Evolutionary conservation across 2,329 filamentous ascomycete species (phyloP), one percentile per base, ranked within the genome.

Genomic region (Penicillium glabrum): DNA sequence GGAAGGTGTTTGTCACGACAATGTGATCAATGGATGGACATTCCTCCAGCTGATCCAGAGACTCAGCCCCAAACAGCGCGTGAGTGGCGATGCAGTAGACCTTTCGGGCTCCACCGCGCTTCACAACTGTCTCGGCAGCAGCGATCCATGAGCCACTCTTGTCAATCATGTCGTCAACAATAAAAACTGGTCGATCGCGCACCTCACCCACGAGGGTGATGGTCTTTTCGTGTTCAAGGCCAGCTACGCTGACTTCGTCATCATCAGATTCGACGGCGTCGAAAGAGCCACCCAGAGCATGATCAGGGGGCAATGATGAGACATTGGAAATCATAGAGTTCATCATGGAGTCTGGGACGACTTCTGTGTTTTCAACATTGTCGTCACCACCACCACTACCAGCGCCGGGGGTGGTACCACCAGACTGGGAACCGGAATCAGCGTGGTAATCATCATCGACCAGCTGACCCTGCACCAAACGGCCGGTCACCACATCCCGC

Each of bases 91-190:
- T 96, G 81, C 92, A 96, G 77, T 96, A 98, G 35, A 99, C 95
- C 75, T 90, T 95, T 67, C 90, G 96, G 1, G 95, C 95, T 45
- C 86, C 85, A 62, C 95, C 96, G 62, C 89, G 86, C 81, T 98
- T 98, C 52, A 96, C 90, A 2, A 96, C 93, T 1, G 93, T 96
- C 80, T 99, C 95, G 13, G 95, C 95, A 7, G 95, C 95, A 6
- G 93, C 93, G 65, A 99, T 96, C 95, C 95, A 99, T 7, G 91
- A 96, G 14, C 89, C 91, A 10, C 92, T 88, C 79, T 96, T 97
- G 78, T 99, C 95, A 69, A 99, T 97, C 90, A 99, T 98, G 73
- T 99, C 95, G 73, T 99, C 95, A 49, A 99, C 90, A 59, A 99
- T 92, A 72, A 99, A 89, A 53, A 98, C 95, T 0, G 91, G 88